Base-by-base conservation (phyloP, 1,284 basidiomycete species). In the Malassezia dermatis region DNA sequence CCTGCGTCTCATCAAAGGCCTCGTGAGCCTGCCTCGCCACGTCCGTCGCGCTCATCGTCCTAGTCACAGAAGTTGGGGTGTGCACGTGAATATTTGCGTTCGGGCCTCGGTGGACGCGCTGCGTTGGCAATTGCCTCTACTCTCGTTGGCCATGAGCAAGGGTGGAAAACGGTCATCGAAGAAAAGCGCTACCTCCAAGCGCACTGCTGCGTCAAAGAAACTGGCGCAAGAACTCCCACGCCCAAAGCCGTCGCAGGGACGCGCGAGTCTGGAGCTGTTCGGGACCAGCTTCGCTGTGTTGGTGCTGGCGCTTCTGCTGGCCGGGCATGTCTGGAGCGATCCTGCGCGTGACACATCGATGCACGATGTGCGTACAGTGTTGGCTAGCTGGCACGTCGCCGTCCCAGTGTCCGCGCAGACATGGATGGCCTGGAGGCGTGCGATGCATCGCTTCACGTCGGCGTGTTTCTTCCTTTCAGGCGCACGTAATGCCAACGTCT, bases 1-100 rank as follows among this genome's bases (percentile, higher is more conserved):
- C 42, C 42, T 60, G 59, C 8, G 58, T 52, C 12, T 19, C 50
- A 19, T 51, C 55, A 45, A 48, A 57, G 10, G 55, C 55, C 10
- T 27, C 42, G 13, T 50, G 48, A 10, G 57, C 57, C 27, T 51
- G 45, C 28, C 30, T 37, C n/a, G 57, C 53, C 21, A 54, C 44
- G n/a, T 44, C 44, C 10, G 44, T 21, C 17, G 44, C 44, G 17
- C 44, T 46, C 37, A 39, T 39, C 17, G 37, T 21, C 19, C 12
- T 31, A 31, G 24, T 26, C 24, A 26, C 24, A 26, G 24, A 26
- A 26, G 24, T 26, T 26, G 24, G 24, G 7, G 24, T n/a, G 35
- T 19, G 37, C 37, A 39, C 37, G 37, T 39, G 37, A 39, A 39
- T 3, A 39, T 4, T 37, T 37, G 35, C 35, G 35, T 6, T 6